Evolutionary conservation across 1,284 basidiomycete genomes (phyloP).

Genomic region (Fomitopsis palustris): DNA sequence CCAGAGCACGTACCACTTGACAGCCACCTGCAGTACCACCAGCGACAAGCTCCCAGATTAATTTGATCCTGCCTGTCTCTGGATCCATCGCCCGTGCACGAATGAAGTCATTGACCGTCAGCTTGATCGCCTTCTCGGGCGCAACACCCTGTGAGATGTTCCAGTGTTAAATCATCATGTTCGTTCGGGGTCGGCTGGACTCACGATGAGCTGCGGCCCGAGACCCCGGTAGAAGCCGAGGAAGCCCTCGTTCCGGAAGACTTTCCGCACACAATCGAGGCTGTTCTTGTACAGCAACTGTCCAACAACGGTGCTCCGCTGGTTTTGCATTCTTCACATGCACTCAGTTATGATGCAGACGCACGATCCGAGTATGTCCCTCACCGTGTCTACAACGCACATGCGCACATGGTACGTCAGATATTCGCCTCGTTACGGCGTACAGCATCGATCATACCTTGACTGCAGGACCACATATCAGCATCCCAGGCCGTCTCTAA

Average conservation of each 20-base stretch:
- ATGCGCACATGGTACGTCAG: neutral
- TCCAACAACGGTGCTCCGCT: slow-evolving; percentile 91
- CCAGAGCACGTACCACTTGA: slow-evolving; percentile 78
- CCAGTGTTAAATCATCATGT: slow-evolving; percentile 43
- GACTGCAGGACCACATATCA: slow-evolving; percentile 36
- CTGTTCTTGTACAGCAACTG: slow-evolving; percentile 95
- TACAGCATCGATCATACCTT: slow-evolving; percentile 48
- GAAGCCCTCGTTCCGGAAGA: slow-evolving; percentile 92
- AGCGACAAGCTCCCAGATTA: slow-evolving; percentile 86
- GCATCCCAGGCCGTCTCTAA: slow-evolving; percentile 1
- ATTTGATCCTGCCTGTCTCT: slow-evolving; percentile 88
- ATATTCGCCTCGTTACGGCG: neutral
- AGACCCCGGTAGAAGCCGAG: slow-evolving; percentile 96
- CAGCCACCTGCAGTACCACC: slow-evolving; percentile 95
- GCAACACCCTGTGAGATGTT: slow-evolving; percentile 77
- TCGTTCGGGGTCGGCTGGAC: slow-evolving; percentile 23
- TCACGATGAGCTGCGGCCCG: slow-evolving; percentile 88
- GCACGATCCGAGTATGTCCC: slow-evolving; percentile 3
- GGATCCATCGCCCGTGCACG: slow-evolving; percentile 85
- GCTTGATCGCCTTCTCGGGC: slow-evolving; percentile 96
- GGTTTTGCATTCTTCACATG: slow-evolving; percentile 87
- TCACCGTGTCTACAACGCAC: slow-evolving; percentile 58
- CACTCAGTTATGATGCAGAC: neutral
- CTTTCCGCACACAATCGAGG: slow-evolving; percentile 90
- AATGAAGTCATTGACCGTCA: slow-evolving; percentile 94